A percentile compares a stretch with the other conserved stretches of the same genome.
Evolutionary conservation across 805 yeast genomes (phyloP).

Genomic region (Babjeviella inositovora): DNA sequence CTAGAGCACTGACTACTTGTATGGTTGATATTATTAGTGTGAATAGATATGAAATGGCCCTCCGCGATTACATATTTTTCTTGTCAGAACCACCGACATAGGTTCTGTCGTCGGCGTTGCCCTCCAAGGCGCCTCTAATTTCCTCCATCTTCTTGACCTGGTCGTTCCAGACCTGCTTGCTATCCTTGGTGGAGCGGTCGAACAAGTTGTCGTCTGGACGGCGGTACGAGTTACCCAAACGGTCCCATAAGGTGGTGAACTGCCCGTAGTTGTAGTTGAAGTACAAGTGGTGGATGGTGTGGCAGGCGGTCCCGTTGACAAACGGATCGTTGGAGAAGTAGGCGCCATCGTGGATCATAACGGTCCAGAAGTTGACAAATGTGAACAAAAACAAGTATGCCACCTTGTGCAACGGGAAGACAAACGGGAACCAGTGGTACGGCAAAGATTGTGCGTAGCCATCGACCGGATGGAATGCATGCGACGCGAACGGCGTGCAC

Average conservation of each 20-base stretch:
- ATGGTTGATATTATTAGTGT: too few relatives aligned
- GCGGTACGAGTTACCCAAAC: constrained; percentile 88
- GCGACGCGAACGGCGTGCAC: constrained; percentile 96
- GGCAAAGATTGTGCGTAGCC: constrained; percentile 90
- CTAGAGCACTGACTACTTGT: too few relatives aligned
- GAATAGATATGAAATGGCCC: too few relatives aligned
- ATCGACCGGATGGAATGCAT: constrained; percentile 97
- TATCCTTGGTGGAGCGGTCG: constrained; percentile 41
- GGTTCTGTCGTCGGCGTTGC: constrained; percentile 52
- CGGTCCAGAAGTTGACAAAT: constrained; percentile 95
- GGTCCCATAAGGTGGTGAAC: constrained; percentile 96
- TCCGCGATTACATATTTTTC: too few relatives aligned
- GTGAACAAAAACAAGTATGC: constrained; percentile 72
- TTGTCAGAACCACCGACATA: too few relatives aligned
- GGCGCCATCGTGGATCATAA: constrained; percentile 97
- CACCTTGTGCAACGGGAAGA: constrained; percentile 85
- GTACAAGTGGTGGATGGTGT: constrained; percentile 90
- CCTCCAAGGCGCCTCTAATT: constrained; percentile 71
- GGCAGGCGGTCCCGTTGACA: constrained; percentile 97
- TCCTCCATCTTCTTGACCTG: constrained; percentile 66
- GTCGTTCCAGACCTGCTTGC: constrained; percentile 45
- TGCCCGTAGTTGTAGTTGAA: constrained; percentile 98
- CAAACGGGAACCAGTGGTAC: constrained; percentile 80
- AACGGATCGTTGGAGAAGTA: constrained; percentile 86
- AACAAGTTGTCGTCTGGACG: constrained; percentile 81